Evolutionary conservation across 192 early-diverging fungal species (phyloP).

Genomic region (Coemansia javaensis): DNA sequence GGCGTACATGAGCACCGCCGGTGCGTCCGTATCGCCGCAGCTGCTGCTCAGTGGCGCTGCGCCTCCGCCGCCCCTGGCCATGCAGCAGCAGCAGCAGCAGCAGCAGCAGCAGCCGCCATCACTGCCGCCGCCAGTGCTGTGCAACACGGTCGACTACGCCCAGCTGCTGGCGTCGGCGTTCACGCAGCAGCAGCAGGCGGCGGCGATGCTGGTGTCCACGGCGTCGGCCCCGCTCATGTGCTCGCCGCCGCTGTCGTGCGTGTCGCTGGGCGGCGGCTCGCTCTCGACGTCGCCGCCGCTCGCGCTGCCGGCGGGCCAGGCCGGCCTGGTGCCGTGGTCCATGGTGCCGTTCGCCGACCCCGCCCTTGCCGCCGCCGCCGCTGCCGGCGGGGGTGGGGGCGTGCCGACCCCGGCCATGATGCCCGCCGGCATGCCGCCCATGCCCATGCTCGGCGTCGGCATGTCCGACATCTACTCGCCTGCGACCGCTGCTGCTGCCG

Average conservation of each 20-base stretch:
- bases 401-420: too few species aligned
- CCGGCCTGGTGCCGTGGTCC: too few species aligned
- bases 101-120: constrained; percentile 4
- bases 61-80: constrained; percentile 15
- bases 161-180: constrained; percentile 7
- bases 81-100: constrained; percentile 11
- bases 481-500: too few species aligned
- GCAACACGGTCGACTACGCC: constrained; percentile 7
- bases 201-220: not conserved
- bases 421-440: not conserved
- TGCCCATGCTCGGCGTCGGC: too few species aligned
- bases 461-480: too few species aligned
- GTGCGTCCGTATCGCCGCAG: too few species aligned
- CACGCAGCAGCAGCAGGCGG: constrained; percentile 13
- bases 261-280: constrained; percentile 10
- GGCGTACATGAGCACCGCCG: constrained; percentile 31
- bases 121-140: constrained; percentile 1
- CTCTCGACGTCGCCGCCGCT: constrained; percentile 9
- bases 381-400: too few species aligned
- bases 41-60: too few species aligned
- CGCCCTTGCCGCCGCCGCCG: too few species aligned
- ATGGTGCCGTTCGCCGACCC: too few species aligned
- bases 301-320: too few species aligned
- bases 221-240: constrained; percentile 10
- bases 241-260: constrained; percentile 22